Conservation (phyloP, 352 stramenopile genomes). For the Albugo laibachii region DNA sequence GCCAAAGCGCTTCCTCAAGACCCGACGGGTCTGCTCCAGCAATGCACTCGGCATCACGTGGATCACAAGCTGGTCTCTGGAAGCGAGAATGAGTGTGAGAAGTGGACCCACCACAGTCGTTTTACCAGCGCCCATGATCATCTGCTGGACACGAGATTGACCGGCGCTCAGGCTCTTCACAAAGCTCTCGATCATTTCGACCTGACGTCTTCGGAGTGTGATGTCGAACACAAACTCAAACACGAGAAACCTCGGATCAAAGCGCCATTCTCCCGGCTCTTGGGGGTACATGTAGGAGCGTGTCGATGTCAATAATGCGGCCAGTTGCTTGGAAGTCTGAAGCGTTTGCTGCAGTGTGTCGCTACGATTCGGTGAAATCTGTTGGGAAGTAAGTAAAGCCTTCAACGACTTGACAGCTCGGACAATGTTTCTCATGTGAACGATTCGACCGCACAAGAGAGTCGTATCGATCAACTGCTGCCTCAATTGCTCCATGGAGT, state of each 20-base stretch:
- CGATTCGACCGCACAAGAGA: slow-evolving; percentile 62
- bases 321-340: slow-evolving; percentile 67
- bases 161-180: slow-evolving; percentile 67
- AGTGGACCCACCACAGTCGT: slow-evolving; percentile 98
- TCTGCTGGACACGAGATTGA: slow-evolving; percentile 84
- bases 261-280: slow-evolving; percentile 33
- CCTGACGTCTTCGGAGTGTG: slow-evolving; percentile 92
- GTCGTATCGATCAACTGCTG: slow-evolving; percentile 38
- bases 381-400: slow-evolving; percentile 8
- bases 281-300: slow-evolving; percentile 23
- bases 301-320: slow-evolving; percentile 48
- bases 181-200: slow-evolving; percentile 99
- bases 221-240: slow-evolving; percentile 99
- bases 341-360: slow-evolving; percentile 28
- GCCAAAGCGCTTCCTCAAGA: slow-evolving; percentile 95
- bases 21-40: slow-evolving; percentile 94
- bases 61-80: slow-evolving; percentile 89
- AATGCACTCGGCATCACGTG: slow-evolving; percentile 97
- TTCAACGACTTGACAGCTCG: slow-evolving; percentile 35
- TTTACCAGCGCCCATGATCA: slow-evolving; percentile 99
- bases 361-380: too few relatives aligned
- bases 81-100: slow-evolving; percentile 93
- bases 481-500: slow-evolving; percentile 11
- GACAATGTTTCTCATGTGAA: slow-evolving; percentile 33
- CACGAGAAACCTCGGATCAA: slow-evolving; percentile 95